phyloP scores from a whole-genome alignment of 2,329 filamentous ascomycete genomes.

The Didymella glomerata region DNA sequence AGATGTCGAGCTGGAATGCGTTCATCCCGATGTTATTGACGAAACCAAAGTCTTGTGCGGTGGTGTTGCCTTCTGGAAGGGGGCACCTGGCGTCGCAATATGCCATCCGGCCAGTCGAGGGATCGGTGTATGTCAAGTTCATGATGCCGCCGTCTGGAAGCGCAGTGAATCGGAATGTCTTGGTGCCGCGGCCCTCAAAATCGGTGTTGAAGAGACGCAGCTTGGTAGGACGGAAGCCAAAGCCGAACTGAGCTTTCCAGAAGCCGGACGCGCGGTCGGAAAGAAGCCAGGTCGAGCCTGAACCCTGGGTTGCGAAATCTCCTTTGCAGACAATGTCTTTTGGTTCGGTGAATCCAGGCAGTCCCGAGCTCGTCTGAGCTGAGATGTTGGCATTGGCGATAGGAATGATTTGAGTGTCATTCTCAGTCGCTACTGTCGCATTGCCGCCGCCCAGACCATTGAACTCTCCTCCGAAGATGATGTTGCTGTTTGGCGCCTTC shows the following conservation, averaged over 20 bases:
- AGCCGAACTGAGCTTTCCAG: conserved; percentile 84
- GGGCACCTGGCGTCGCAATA: conserved; percentile 86
- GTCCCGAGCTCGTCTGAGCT: conserved; percentile 68
- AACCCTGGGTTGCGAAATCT: conserved; percentile 65
- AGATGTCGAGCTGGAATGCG: conserved; percentile 83
- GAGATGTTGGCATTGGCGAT: conserved; percentile 79
- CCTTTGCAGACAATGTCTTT: conserved; percentile 84
- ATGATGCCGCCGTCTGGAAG: conserved; percentile 90
- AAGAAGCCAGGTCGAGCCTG: conserved; percentile 85
- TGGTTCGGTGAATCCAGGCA: conserved; percentile 75
- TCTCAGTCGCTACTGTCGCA: conserved; percentile 70
- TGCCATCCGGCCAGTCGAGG: conserved; percentile 67
- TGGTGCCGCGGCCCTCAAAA: conserved; percentile 82
- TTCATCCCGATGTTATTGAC: conserved; percentile 94
- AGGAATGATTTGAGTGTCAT: conserved; percentile 83
- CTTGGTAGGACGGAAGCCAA: conserved; percentile 86
- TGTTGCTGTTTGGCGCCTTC: conserved; percentile 79
- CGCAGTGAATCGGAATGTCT: conserved; percentile 86
- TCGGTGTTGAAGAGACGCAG: conserved; percentile 89
- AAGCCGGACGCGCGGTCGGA: conserved; percentile 77
- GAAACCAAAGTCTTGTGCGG: conserved; percentile 90
- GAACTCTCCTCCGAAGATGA: conserved; percentile 92
- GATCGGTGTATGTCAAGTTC: conserved; percentile 91
- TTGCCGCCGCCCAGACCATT: conserved; percentile 90
- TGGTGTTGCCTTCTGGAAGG: conserved; percentile 72